Base-by-base conservation (phyloP, 108 stramenopile genomes). In the Schizochytrium sp. region DNA sequence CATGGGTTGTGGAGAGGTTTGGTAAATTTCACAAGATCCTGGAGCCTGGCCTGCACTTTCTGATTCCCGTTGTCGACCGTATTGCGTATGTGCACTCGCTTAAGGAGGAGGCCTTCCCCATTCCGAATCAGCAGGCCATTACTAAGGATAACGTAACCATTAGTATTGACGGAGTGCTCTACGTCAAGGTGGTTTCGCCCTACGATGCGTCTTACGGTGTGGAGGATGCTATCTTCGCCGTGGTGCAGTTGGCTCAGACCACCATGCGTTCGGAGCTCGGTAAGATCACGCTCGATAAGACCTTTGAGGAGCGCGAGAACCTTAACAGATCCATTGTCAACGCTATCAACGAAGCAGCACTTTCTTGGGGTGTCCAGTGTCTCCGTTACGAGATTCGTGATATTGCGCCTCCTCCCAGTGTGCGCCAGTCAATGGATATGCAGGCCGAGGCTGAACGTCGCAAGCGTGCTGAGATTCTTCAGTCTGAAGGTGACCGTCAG, bases 121-220 rank as follows among this genome's bases (percentile, higher is more conserved):
- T 90, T 1, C 58, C 87, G 3, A 73, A 47, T 46, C 90, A 90
- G 72, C 42, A 46, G 50, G 90, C 88, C 15, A 88, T 90, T 64
- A 90, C 90, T 28, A 88, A 88, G 55, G 90, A 90, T 47, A 90
- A 90, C 42, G 88, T 90, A 41, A 50, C 90, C 10, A 90, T 90
- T 28, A 41, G 15, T 4, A 90, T 90, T 28, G 90, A 90, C 50
- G 90, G 88, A 4, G 88, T 90, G 72, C 72, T 90, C 19, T 90
- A 90, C 47, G 50, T 61, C 57, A 49, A 56, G 50, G 47, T 90
- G 3, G 57, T 46, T 4, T 87, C 87, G n/a, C 47, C 88, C 46
- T 57, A 90, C 13, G 61, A 72, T 13, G 90, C 90, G 46, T 69
- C 69, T 13, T 90, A 90, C 73, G 88, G 87, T 8, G 90, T 90